Evolutionary conservation across 1,284 basidiomycete genomes (phyloP), one percentile per base, ranked within the genome.

Genomic region (Apiotrichum akiyoshidainum): DNA sequence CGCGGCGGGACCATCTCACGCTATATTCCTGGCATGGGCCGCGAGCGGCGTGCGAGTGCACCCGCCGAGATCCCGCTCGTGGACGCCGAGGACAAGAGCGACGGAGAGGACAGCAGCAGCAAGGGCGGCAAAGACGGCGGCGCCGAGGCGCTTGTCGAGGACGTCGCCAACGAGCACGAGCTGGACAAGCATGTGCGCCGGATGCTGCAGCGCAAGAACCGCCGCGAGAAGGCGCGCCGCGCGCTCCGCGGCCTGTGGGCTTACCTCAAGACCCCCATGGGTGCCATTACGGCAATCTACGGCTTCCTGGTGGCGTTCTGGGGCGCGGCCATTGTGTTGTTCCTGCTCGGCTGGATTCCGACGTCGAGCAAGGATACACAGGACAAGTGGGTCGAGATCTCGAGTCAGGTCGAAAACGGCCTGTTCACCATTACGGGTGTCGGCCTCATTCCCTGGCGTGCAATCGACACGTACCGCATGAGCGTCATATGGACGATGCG

Each of bases 251-350:
- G 90, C 8, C 80, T 92, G 2, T 90, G 89, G 89, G 83, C 86
- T 1, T 93, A 90, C 69, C 75, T 92, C 60, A 90, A 89, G 79
- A 93, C 90, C 46, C 80, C 80, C 1, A 75, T 80, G 65, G 90
- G 89, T 69, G 85, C 70, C 31, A 78, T 90, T 46, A 84, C 85
- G 0, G 87, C 84, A 6, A 84, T 92, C 17, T 93, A 92, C 74
- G 90, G 90, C 0, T 89, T 92, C 70, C 72, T 85, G 37, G 84
- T 85, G 2, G 88, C 83, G 3, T 86, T 93, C 44, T 93, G 92
- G 78, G 90, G 90, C 0, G 90, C 92, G 66, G 89, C 87, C 6
- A 87, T 92, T 64, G 87, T 92, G 0, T 69, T 92, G 44, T 90
- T 91, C 76, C 79, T 91, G 46, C 37, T 70, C 6, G 69, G 69